Percentiles rank a stretch among this genome's conserved stretches.
Evolutionary conservation across 1,284 basidiomycete species (phyloP).

Genomic region (Abortiporus biennis): DNA sequence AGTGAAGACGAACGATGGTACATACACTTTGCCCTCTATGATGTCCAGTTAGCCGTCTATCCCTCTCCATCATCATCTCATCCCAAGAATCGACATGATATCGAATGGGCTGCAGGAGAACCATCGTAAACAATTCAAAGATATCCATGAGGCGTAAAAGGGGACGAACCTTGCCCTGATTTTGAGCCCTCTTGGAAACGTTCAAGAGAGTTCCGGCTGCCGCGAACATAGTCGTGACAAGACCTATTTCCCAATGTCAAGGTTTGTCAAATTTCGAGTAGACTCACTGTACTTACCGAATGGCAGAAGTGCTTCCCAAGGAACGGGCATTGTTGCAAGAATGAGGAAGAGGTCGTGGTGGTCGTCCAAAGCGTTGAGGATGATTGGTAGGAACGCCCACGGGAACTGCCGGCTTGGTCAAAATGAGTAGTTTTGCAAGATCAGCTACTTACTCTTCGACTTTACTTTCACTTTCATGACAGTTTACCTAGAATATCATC

Average conservation of each 20-base stretch:
- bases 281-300: slow-evolving; percentile 57
- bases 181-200: slow-evolving; percentile 70
- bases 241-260: slow-evolving; percentile 40
- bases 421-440: too few relatives aligned
- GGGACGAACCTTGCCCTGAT: slow-evolving; percentile 78
- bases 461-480: too few relatives aligned
- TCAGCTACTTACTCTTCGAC: too few relatives aligned
- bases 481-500: too few relatives aligned
- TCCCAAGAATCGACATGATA: slow-evolving; percentile 88
- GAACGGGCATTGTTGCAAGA: slow-evolving; percentile 69
- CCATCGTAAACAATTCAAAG: slow-evolving; percentile 1
- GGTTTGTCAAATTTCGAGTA: neutral
- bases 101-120: slow-evolving; percentile 59
- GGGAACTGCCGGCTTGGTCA: neutral
- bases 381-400: neutral
- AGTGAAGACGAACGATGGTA: slow-evolving; percentile 13
- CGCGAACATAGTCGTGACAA: slow-evolving; percentile 85
- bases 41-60: slow-evolving; percentile 85
- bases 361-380: neutral
- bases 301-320: slow-evolving; percentile 93
- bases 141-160: neutral
- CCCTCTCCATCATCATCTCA: slow-evolving; percentile 91
- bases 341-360: neutral
- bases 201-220: slow-evolving; percentile 83
- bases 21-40: slow-evolving; percentile 79